Base-by-base conservation (phyloP, 441 rosid species). In the Erodium texanum region DNA sequence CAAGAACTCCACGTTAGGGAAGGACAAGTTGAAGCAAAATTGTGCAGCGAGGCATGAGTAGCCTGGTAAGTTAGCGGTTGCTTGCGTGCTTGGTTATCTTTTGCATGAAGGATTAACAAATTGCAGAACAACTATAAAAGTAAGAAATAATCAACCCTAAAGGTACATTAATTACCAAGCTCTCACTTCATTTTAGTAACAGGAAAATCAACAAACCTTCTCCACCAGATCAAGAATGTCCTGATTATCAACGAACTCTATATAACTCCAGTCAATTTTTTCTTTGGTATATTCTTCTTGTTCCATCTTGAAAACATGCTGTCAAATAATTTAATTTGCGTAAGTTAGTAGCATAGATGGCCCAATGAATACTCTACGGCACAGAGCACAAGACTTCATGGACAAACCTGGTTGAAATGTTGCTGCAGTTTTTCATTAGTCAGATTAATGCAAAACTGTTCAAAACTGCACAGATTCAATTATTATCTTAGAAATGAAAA, bases 251-350 rank as follows among this genome's bases (percentile, higher is more conserved):
- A 83, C 62, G 63, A 88, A 88, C 62, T 88, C 94, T 74, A 88
- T 85, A 72, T 88, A 88, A 70, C 91, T 88, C 94, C 94, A 88
- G 79, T 86, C 86, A 73, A 88, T 88, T 78, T 83, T 79, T 80
- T 88, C 94, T 74, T 78, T 84, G 9, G 85, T 86, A 75, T 88
- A 88, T 74, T 88, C 94, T 74, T 86, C 94, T 78, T 88, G 94
- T 78, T 88, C 94, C 94, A 88, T 86, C 76, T 88, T 88, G 77
- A 88, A 88, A 50, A 88, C 91, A 80, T 88, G 94, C 94, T 88
- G 83, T 62, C 24, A 65, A 41, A 63, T 62, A 64, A 61, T 65
- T 36, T 45, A 66, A 27, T 6, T 38, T 48, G 65, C 15, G 56
- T 43, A 70, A 71, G 38, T 15, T 66, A 59, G 43, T 68, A 74